Conservation (phyloP, 805 yeast species). For the Lachancea dasiensis region DNA sequence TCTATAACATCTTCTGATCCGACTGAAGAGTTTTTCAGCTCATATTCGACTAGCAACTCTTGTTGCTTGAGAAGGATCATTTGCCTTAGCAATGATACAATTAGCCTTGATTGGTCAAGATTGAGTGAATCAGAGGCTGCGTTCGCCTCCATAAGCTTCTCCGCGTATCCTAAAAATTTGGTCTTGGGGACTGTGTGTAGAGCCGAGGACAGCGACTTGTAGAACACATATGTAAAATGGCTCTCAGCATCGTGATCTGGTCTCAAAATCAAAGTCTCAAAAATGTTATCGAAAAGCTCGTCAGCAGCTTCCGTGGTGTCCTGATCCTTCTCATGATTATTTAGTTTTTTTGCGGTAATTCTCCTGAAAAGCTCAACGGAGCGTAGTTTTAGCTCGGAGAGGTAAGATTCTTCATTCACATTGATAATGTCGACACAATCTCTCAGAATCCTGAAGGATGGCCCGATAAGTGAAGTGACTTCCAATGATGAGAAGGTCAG, state of each 20-base stretch:
- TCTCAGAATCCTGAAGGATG: slow-evolving; percentile 39
- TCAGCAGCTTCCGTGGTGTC: slow-evolving; percentile 32
- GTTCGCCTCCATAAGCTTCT: slow-evolving; percentile 34
- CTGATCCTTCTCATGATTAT: slow-evolving; percentile 26
- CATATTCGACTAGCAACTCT: slow-evolving; percentile 55
- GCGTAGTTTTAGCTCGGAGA: slow-evolving; percentile 40
- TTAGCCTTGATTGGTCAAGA: slow-evolving; percentile 40
- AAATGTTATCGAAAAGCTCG: slow-evolving; percentile 38
- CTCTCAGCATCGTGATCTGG: slow-evolving; percentile 18
- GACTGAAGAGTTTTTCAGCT: slow-evolving; percentile 36
- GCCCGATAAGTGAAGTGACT: slow-evolving; percentile 36
- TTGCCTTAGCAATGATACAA: slow-evolving; percentile 35
- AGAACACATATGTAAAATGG: slow-evolving; percentile 34
- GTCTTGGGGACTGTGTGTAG: slow-evolving; percentile 29
- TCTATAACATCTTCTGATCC: slow-evolving; percentile 11
- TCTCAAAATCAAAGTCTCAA: slow-evolving; percentile 38
- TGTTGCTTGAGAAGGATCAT: slow-evolving; percentile 47
- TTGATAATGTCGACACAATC: slow-evolving; percentile 28
- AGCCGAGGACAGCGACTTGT: slow-evolving; percentile 34
- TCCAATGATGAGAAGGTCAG: slow-evolving; percentile 34
- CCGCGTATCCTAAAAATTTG: slow-evolving; percentile 31
- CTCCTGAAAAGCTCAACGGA: slow-evolving; percentile 41
- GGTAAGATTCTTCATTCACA: slow-evolving; percentile 32
- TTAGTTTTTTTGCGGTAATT: slow-evolving; percentile 17
- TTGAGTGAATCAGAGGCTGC: slow-evolving; percentile 18